Percentiles rank a stretch among this genome's conserved stretches.
Evolutionary conservation across 306 rosid genomes (phyloP).

Genomic region (Castanea sativa): DNA sequence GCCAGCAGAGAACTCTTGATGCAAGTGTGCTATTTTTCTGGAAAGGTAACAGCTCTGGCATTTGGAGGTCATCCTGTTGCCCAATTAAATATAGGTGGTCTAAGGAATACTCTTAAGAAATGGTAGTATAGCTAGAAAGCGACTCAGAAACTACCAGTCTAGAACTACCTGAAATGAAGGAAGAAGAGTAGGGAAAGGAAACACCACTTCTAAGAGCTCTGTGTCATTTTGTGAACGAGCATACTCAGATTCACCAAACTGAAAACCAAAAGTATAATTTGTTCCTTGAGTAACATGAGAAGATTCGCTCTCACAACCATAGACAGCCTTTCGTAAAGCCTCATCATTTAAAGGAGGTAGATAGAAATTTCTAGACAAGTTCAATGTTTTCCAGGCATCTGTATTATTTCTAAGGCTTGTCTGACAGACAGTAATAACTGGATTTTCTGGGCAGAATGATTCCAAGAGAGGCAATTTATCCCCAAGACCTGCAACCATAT

Average conservation of each 20-base stretch:
- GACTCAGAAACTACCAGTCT: conserved; percentile 11
- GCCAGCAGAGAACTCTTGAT: conserved; percentile 82
- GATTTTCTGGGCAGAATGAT: conserved; percentile 65
- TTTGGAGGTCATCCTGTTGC: conserved; percentile 67
- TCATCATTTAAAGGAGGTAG: conserved; percentile 84
- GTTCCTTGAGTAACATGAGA: conserved; percentile 62
- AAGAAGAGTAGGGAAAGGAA: conserved; percentile 89
- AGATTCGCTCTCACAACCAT: conserved; percentile 42
- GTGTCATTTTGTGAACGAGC: conserved; percentile 55
- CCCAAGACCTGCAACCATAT: conserved; percentile 29
- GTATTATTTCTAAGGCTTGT: conserved; percentile 43
- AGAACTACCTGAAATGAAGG: conserved; percentile 76
- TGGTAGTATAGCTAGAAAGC: conserved; percentile 10
- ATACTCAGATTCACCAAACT: conserved; percentile 71
- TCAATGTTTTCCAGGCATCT: conserved; percentile 62
- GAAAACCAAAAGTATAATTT: conserved; percentile 76
- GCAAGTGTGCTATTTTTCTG: conserved; percentile 94
- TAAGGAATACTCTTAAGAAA: conserved; percentile 19
- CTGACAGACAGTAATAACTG: conserved; percentile 68
- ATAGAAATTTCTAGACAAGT: conserved; percentile 57
- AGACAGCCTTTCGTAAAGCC: conserved; percentile 63
- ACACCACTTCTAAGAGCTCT: conserved; percentile 61
- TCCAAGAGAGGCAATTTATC: conserved; percentile 42
- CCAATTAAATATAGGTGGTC: conserved; percentile 31
- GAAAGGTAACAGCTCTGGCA: conserved; percentile 88